Base-by-base conservation (phyloP, 352 stramenopile species). In the Phytophthora pluvialis region DNA sequence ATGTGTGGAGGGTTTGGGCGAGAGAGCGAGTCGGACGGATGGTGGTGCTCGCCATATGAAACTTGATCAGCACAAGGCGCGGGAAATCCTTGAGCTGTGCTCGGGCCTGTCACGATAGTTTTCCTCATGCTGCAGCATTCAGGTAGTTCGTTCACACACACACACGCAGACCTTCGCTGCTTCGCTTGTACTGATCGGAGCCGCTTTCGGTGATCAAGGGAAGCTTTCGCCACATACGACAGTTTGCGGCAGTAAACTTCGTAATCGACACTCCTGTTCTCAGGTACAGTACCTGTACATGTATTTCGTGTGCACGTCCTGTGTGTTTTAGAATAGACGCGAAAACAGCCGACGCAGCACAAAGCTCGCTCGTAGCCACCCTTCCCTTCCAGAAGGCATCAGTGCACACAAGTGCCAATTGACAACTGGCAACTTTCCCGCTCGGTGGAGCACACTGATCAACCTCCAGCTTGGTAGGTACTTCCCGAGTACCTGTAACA, bases 1-100 rank as follows among this genome's bases (percentile, higher is more conserved):
- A 59, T 65, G 57, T 13, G 57, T 53, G 57, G 57, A 65, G 57
- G 57, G 36, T 5, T 50, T 21, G 45, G 55, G 55, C 8, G 33
- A 31, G 54, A 16, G 40, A 42, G 35, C 31, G 16, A 54, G 16
- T 35, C 40, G 31, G 15, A 39, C 63, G 43, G 38, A 31, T 28
- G 45, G 26, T 38, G 36, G 51, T 48, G 49, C 9, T 9, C 15
- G 45, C 45, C 26, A 51, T 11, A 50, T 50, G 43, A 11, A 26
- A 2, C 21, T 21, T 21, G 21, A 21, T 21, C 21, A 1, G 21
- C 21, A 2, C 21, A 21, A n/a, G n/a, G n/a, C n/a, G n/a, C 31
- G 31, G 31, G 31, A 35, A 3, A 35, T 11, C 31, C 31, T 3
- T 35, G 31, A 3, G 31, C 10, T 35, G 31, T 35, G 21, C 21